Percentiles rank a stretch among this genome's conserved stretches.
These are phyloP conservation scores for Sporothrix dimorphospora DNA, from an alignment of 2,329 filamentous ascomycete genomes.

Conservation along the genomic window DNA sequence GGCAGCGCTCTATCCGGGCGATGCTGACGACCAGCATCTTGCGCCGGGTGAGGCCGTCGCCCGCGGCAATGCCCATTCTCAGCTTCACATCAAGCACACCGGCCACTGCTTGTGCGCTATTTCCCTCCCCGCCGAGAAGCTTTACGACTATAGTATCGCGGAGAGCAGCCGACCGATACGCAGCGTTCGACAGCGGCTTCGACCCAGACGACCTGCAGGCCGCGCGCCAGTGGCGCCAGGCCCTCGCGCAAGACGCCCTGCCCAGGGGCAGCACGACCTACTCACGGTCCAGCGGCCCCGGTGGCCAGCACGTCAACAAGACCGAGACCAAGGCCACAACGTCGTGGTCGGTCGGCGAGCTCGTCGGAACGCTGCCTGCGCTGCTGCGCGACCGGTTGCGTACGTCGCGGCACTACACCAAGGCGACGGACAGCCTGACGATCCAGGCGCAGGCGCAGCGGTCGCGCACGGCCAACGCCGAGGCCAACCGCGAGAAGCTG, in stretches of 20 bases:
- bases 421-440: conserved; percentile 54
- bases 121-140: no score
- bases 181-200: conserved; percentile 54
- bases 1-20: background rate
- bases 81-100: background rate
- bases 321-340: conserved; percentile 64
- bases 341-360: conserved; percentile 53
- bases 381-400: conserved; percentile 52
- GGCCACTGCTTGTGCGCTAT: no score
- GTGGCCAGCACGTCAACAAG: conserved; percentile 67
- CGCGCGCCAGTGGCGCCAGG: conserved; percentile 55
- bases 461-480: conserved; percentile 55
- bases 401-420: conserved; percentile 58
- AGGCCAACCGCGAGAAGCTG: conserved; percentile 56
- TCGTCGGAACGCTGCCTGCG: conserved; percentile 51
- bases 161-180: conserved; percentile 42
- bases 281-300: conserved; percentile 63
- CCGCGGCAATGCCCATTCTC: background rate
- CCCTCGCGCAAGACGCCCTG: conserved; percentile 49
- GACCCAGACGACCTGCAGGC: conserved; percentile 55
- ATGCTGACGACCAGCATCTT: background rate
- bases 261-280: conserved; percentile 58
- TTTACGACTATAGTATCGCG: background rate
- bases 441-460: conserved; percentile 60
- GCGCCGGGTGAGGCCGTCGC: background rate